Base-by-base conservation (phyloP, 2,329 filamentous ascomycete species). In the Ceratocystis cacaofunesta region DNA sequence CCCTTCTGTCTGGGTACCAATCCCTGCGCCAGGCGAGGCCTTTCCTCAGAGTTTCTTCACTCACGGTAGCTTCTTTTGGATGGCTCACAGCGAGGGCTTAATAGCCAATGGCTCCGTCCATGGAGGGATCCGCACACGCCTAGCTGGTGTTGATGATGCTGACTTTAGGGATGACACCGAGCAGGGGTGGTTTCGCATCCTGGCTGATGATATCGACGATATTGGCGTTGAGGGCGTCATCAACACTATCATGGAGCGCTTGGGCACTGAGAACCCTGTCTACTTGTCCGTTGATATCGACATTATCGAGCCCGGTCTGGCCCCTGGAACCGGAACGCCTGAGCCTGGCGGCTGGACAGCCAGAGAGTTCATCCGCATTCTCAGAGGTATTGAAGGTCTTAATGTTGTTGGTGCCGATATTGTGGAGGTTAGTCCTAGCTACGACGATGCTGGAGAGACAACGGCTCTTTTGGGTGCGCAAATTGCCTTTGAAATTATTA, bases 331-430 rank as follows among this genome's bases (percentile, higher is more conserved):
- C 0, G 92, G 91, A 0, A 96, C 91, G 0, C 91, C 91, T 0
- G 91, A 95, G 77, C 88, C 90, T 0, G 91, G 92, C 66, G 91
- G 91, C 46, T 96, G 91, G 91, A 94, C 89, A 5, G 95, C 88
- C 22, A 80, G 91, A 63, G 92, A 96, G 78, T 78, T 96, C 70
- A 92, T 95, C 69, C 80, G 88, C 12, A 90, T 96, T 66, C 75
- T 96, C 72, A 79, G 90, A 41, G 90, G 89, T 0, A 82, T 96
- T 52, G 91, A 96, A 76, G 82, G 79, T 0, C 74, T 96, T 73
- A 95, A 96, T 72, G 77, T 96, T 3, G 89, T 96, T 2, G 92
- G 90, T 1, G 92, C 90, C 0, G 92, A 96, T 75, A 83, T 96
- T 61, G 92, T 96, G 4, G 92, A 96, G 78, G 89, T 95, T 3